A percentile compares a stretch with the other conserved stretches of the same genome.
Evolutionary conservation across 2,329 filamentous ascomycete genomes (phyloP).

Genomic region (Botrytis sinoallii): DNA sequence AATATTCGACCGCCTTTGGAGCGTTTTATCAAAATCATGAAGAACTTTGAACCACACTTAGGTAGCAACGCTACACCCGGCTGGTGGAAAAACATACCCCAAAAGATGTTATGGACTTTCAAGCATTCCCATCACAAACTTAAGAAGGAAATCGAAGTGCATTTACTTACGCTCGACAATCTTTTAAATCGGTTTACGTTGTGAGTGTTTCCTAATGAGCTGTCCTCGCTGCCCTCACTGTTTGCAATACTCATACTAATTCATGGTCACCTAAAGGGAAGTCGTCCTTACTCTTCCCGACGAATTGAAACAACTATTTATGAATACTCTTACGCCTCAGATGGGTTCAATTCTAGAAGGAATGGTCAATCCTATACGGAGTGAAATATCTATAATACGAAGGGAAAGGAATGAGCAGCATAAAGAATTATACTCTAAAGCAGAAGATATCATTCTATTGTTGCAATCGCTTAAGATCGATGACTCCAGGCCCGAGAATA

Average conservation of each 20-base stretch:
- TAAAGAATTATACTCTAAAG: background rate
- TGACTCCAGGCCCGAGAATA: background rate
- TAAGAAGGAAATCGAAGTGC: background rate
- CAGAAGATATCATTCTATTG: background rate
- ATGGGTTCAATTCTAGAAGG: background rate
- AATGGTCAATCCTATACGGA: background rate
- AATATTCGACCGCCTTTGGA: background rate
- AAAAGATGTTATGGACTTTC: slow-evolving; percentile 2
- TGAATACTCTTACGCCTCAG: background rate
- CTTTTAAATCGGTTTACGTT: background rate
- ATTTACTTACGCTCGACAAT: background rate
- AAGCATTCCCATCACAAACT: background rate
- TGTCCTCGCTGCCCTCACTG: fast-evolving
- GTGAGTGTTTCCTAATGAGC: background rate
- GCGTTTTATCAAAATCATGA: background rate
- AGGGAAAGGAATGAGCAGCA: background rate
- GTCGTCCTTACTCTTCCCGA: background rate
- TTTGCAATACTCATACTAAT: background rate
- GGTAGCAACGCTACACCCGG: background rate
- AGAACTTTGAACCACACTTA: background rate
- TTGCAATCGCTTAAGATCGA: background rate
- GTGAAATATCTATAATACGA: background rate
- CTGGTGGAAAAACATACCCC: background rate
- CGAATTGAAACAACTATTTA: background rate
- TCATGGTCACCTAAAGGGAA: background rate